Conservation (phyloP, 1,284 basidiomycete genomes). For the Tylopilus sp. region DNA sequence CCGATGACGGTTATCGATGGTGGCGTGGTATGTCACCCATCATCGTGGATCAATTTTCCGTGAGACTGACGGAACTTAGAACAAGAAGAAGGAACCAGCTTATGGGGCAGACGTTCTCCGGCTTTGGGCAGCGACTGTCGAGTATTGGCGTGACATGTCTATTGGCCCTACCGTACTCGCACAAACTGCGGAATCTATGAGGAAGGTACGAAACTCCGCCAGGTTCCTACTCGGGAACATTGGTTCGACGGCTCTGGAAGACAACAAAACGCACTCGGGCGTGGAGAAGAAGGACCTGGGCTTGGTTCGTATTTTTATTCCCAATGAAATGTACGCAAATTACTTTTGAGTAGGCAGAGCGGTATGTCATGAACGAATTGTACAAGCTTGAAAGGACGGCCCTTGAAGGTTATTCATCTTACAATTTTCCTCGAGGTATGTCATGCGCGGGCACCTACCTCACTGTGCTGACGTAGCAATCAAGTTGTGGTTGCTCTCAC, state of each 20-base stretch:
- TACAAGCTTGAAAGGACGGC: constrained; percentile 67
- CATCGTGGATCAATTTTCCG: neutral
- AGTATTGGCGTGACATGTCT: constrained; percentile 86
- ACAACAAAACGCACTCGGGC: constrained; percentile 23
- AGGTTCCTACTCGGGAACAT: constrained; percentile 90
- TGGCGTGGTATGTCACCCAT: constrained; percentile 54
- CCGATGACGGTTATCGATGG: constrained; percentile 82
- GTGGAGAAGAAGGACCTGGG: constrained; percentile 51
- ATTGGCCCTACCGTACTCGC: constrained; percentile 79
- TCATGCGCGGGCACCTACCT: neutral
- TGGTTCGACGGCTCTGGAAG: constrained; percentile 36
- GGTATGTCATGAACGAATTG: constrained; percentile 85
- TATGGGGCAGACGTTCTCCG: constrained; percentile 88
- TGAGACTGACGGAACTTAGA: constrained; percentile 37
- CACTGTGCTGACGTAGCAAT: constrained; percentile 5
- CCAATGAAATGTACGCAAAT: neutral
- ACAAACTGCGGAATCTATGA: constrained; percentile 74
- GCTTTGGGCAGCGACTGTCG: constrained; percentile 90
- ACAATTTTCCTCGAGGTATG: constrained; percentile 83
- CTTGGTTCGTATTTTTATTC: constrained; percentile 47
- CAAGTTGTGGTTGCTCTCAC: constrained; percentile 58
- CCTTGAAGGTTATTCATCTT: constrained; percentile 66
- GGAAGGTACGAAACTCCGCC: constrained; percentile 86
- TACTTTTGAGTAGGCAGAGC: constrained; percentile 57
- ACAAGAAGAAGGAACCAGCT: constrained; percentile 66